Conservation (phyloP, 257 asterid genomes). For the Przewalskia tangutica region DNA sequence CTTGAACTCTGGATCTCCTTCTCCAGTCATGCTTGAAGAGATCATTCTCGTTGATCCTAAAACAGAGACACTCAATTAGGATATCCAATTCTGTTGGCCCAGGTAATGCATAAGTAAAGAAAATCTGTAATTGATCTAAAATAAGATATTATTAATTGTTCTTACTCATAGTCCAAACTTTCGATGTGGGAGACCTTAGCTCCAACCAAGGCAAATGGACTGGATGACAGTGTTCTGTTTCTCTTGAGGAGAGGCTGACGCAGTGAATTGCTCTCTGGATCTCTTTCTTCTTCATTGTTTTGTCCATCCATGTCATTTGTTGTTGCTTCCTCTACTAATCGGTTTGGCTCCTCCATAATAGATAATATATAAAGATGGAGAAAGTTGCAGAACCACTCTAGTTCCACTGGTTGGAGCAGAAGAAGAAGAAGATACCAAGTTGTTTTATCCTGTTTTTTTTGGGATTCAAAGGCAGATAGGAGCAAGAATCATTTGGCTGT, state of each 20-base stretch:
- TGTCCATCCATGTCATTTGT: not conserved
- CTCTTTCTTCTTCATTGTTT: constrained; percentile 31
- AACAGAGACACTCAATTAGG: constrained; percentile 4
- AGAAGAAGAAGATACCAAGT: not conserved
- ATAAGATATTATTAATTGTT: not conserved
- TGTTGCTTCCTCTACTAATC: constrained; percentile 15
- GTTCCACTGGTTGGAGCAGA: not conserved
- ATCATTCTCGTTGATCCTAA: constrained; percentile 87
- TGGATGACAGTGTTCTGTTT: constrained; percentile 49
- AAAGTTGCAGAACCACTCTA: not conserved
- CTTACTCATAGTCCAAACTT: constrained; percentile 95
- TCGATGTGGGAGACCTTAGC: constrained; percentile 78
- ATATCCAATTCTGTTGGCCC: not conserved
- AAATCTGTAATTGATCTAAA: not conserved
- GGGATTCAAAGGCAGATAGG: not conserved
- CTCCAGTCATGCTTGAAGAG: constrained; percentile 98
- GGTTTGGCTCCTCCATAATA: constrained; percentile 24
- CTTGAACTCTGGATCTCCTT: constrained; percentile 68
- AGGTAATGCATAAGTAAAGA: not conserved
- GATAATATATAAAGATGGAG: not conserved
- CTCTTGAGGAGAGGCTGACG: constrained; percentile 60
- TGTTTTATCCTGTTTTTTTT: not conserved
- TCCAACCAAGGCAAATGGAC: constrained; percentile 68
- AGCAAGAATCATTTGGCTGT: not conserved
- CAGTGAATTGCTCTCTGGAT: constrained; percentile 59